Conservation (phyloP, 139 green algal species). For the Monoraphidium neglectum region DNA sequence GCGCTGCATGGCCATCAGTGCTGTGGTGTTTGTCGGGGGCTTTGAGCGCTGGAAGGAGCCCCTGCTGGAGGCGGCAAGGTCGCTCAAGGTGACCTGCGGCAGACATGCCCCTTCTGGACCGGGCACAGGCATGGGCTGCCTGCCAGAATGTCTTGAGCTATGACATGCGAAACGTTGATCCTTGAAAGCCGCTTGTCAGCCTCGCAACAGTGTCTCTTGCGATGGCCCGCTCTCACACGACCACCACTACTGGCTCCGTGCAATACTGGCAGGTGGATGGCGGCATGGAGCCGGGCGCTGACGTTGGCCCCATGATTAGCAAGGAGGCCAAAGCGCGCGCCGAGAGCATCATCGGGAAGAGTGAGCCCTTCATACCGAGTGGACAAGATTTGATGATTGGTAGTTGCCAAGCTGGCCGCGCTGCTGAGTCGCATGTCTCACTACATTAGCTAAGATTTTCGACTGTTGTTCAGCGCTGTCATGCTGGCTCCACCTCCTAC, state of each 20-base stretch:
- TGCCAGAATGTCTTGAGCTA: no score
- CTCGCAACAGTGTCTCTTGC: no score
- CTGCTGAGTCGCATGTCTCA: no score
- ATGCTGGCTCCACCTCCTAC: no score
- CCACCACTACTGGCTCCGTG: no score
- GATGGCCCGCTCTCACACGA: no score
- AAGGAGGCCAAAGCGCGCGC: slow-evolving; percentile 61
- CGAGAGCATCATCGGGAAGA: slow-evolving; percentile 26
- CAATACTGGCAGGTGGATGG: slow-evolving; percentile 58
- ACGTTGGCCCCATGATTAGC: slow-evolving; percentile 93
- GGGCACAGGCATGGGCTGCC: no score
- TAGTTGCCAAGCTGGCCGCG: neutral
- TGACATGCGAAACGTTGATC: no score
- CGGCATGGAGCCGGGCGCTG: slow-evolving; percentile 74
- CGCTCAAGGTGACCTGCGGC: slow-evolving; percentile 74
- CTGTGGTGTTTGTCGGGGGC: slow-evolving; percentile 90
- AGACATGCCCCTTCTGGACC: no score
- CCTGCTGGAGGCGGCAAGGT: slow-evolving; percentile 69
- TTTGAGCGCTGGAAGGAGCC: slow-evolving; percentile 55
- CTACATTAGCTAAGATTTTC: no score
- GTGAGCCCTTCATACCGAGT: neutral
- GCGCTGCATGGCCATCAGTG: slow-evolving; percentile 96
- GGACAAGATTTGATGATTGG: neutral
- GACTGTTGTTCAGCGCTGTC: no score
- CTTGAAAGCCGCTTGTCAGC: no score